A percentile compares a stretch with the other conserved stretches of the same genome.
These are phyloP conservation scores for Ogataea thermomethanolica DNA, from an alignment of 805 yeast genomes.

Conservation along the genomic window DNA sequence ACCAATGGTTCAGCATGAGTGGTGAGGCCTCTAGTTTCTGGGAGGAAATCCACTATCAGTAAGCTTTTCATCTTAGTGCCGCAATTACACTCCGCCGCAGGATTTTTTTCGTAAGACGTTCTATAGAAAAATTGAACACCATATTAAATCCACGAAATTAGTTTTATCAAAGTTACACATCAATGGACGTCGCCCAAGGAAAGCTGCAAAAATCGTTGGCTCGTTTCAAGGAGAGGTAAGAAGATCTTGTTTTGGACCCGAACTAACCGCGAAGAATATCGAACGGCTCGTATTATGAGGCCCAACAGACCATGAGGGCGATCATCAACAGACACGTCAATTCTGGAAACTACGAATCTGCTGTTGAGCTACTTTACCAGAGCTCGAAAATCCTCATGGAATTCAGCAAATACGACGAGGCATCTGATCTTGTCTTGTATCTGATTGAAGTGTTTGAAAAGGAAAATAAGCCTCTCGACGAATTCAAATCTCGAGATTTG, in stretches of 20 bases:
- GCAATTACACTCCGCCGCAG: too few species aligned
- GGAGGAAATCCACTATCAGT: constrained; percentile 16
- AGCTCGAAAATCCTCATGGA: constrained; percentile 67
- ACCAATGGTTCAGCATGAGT: constrained; percentile 19
- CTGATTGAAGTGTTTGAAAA: constrained; percentile 65
- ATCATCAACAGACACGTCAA: constrained; percentile 82
- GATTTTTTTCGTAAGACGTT: too few species aligned
- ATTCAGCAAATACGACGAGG: constrained; percentile 74
- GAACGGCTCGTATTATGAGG: constrained; percentile 83
- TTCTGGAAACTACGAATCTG: constrained; percentile 61
- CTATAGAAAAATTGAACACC: background rate
- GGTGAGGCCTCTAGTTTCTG: constrained; percentile 17
- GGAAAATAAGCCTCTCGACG: constrained; percentile 35
- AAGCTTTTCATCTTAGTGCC: background rate
- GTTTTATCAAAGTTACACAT: background rate
- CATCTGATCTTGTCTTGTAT: constrained; percentile 71
- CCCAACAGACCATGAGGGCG: constrained; percentile 91
- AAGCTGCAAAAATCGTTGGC: constrained; percentile 58
- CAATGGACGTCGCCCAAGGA: constrained; percentile 23
- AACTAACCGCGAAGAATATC: constrained; percentile 46
- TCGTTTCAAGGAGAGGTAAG: constrained; percentile 52
- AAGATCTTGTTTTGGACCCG: background rate
- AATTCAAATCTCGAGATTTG: constrained; percentile 24
- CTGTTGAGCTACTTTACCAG: constrained; percentile 67
- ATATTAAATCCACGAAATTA: background rate